These are phyloP conservation scores for Debaryomyces hansenii DNA, from an alignment of 805 yeast species.

Conservation along the genomic window DNA sequence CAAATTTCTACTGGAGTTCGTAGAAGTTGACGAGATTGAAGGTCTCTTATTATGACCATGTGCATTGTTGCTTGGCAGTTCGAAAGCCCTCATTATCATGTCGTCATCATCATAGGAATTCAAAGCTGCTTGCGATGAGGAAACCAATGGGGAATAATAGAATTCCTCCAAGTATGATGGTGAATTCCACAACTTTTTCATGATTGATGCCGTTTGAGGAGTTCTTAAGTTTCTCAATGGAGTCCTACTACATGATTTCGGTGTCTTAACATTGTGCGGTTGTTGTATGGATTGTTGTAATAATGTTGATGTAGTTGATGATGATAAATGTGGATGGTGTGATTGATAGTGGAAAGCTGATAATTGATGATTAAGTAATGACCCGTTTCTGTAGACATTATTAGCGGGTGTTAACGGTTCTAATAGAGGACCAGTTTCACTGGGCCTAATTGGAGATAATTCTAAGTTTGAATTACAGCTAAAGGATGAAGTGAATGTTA, in stretches of 20 bases:
- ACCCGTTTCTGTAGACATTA: constrained; percentile 9
- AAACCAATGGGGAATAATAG: constrained; percentile 46
- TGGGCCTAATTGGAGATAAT: constrained; percentile 56
- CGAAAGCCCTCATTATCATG: constrained; percentile 43
- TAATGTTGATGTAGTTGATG: constrained; percentile 4
- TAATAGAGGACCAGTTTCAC: constrained; percentile 63
- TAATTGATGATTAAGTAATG: constrained; percentile 1
- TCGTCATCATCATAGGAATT: constrained; percentile 47
- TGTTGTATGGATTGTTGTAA: constrained; percentile 6
- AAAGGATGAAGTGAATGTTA: constrained; percentile 63
- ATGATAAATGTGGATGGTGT: constrained; percentile 2
- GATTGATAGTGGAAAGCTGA: constrained; percentile 1
- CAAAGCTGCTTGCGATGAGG: constrained; percentile 20
- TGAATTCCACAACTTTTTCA: constrained; percentile 61
- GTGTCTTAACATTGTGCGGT: constrained; percentile 26
- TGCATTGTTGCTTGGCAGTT: constrained; percentile 15
- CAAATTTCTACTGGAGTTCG: constrained; percentile 17
- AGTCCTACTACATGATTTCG: constrained; percentile 34
- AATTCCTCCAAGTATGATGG: constrained; percentile 69
- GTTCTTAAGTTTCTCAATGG: constrained; percentile 38
- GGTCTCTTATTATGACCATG: constrained; percentile 4
- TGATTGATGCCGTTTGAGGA: constrained; percentile 43
- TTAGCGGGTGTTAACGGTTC: constrained; percentile 63
- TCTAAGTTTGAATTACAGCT: constrained; percentile 66
- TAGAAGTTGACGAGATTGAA: constrained; percentile 4